Conservation (phyloP, 169 alveolate genomes). For the Neospora caninum region DNA sequence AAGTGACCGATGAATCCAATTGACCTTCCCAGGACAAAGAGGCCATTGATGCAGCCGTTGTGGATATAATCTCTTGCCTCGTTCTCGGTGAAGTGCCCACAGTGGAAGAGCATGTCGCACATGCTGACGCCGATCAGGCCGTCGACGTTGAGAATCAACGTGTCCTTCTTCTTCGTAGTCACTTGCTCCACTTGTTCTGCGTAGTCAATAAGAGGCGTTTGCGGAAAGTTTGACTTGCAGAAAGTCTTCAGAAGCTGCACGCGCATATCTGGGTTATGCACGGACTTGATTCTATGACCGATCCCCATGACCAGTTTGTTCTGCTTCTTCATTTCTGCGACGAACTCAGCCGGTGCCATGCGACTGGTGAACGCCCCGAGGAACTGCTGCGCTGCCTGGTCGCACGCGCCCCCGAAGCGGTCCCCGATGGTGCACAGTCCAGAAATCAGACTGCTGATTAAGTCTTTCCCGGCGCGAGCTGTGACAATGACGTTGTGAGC, state of each 20-base stretch:
- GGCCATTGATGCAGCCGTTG: constrained; percentile 74
- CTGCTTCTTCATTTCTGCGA: constrained; percentile 62
- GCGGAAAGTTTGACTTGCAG: constrained; percentile 66
- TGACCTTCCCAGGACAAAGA: constrained; percentile 73
- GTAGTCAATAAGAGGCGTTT: constrained; percentile 54
- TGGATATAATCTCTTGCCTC: constrained; percentile 71
- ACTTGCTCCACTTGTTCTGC: constrained; percentile 64
- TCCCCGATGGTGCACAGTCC: constrained; percentile 76
- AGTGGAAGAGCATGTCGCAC: constrained; percentile 73
- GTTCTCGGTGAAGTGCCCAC: constrained; percentile 56
- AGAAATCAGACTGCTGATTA: constrained; percentile 68
- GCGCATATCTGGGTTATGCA: constrained; percentile 74
- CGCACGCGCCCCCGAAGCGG: constrained; percentile 76
- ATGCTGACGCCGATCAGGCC: constrained; percentile 74
- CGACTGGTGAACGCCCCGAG: constrained; percentile 19
- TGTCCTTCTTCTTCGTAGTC: constrained; percentile 73
- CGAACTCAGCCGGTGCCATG: constrained; percentile 57
- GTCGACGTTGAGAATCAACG: constrained; percentile 76
- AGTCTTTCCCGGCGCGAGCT: constrained; percentile 74
- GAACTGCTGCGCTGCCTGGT: constrained; percentile 71
- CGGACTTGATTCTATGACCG: constrained; percentile 75
- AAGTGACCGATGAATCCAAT: constrained; percentile 78
- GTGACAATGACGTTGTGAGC: constrained; percentile 76
- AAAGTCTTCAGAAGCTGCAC: constrained; percentile 72
- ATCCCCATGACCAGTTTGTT: constrained; percentile 76